These are phyloP conservation scores for Exophiala phaeomuriformis DNA, from an alignment of 2,329 filamentous ascomycete genomes.

Conservation along the genomic window DNA sequence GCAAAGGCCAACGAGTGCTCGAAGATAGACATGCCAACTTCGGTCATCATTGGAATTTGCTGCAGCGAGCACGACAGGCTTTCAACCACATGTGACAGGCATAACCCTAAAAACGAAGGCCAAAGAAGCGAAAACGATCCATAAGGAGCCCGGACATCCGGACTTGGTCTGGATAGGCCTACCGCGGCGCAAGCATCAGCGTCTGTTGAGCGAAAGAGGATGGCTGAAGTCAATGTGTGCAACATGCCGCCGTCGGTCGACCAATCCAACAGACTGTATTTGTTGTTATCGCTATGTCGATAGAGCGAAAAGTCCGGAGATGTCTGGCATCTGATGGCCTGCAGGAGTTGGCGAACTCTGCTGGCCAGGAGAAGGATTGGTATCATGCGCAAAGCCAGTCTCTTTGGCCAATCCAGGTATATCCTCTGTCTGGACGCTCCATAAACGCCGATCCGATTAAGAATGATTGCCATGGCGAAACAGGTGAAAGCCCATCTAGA, in stretches of 20 bases:
- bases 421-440: slow-evolving; percentile 77
- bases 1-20: slow-evolving; percentile 94
- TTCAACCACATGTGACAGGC: slow-evolving; percentile 77
- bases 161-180: slow-evolving; percentile 57
- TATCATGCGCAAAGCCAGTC: slow-evolving; percentile 61
- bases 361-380: slow-evolving; percentile 63
- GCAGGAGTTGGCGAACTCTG: slow-evolving; percentile 64
- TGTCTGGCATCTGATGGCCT: slow-evolving; percentile 88
- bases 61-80: slow-evolving; percentile 82
- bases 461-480: slow-evolving; percentile 70
- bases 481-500: slow-evolving; percentile 89
- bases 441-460: slow-evolving; percentile 91
- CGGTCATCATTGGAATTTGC: slow-evolving; percentile 68
- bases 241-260: slow-evolving; percentile 62
- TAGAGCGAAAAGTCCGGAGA: slow-evolving; percentile 62
- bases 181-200: slow-evolving; percentile 66
- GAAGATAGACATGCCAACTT: slow-evolving; percentile 93
- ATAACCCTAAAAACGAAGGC: slow-evolving; percentile 47
- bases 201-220: slow-evolving; percentile 69
- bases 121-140: slow-evolving; percentile 67
- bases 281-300: slow-evolving; percentile 61
- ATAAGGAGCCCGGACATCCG: slow-evolving; percentile 50
- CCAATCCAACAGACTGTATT: slow-evolving; percentile 61
- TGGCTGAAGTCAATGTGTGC: slow-evolving; percentile 61
- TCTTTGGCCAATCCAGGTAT: slow-evolving; percentile 64